A percentile compares a stretch with the other conserved stretches of the same genome.
Conservation (phyloP, 176 grass and related monocot species). For the Themeda triandra region DNA sequence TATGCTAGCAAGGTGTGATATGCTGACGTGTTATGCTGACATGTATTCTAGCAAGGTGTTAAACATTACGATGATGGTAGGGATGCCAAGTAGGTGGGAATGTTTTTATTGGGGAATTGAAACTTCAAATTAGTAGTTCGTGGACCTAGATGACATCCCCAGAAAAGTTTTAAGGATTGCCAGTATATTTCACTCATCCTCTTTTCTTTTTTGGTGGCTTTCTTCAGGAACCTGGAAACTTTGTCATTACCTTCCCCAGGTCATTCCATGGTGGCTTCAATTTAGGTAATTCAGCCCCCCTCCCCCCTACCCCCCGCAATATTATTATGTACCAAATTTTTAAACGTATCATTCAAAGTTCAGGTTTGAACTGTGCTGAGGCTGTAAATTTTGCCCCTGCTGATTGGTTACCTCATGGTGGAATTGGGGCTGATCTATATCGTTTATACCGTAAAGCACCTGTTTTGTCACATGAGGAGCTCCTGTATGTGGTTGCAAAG, state of each 20-base stretch:
- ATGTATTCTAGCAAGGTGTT: neutral
- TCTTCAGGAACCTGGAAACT: conserved; percentile 89
- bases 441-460: conserved; percentile 71
- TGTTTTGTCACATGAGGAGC: conserved; percentile 89
- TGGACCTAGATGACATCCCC: neutral
- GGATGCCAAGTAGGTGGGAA: neutral
- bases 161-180: neutral
- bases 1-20: neutral
- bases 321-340: conserved; percentile 15
- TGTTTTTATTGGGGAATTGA: neutral
- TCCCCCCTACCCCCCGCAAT: neutral
- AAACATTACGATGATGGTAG: neutral
- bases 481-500: conserved; percentile 79
- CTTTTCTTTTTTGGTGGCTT: neutral
- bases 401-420: conserved; percentile 92
- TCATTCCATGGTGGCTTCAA: conserved; percentile 97
- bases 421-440: conserved; percentile 84
- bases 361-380: conserved; percentile 93
- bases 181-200: neutral
- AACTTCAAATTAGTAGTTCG: neutral
- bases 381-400: conserved; percentile 97
- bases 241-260: conserved; percentile 96
- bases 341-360: conserved; percentile 29
- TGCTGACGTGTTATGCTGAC: neutral
- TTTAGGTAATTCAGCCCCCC: conserved; percentile 57